Percentiles rank a stretch among this genome's conserved stretches.
These are phyloP conservation scores for Thalia dealbata DNA, from an alignment of 176 grass and related monocot species.

Conservation along the genomic window DNA sequence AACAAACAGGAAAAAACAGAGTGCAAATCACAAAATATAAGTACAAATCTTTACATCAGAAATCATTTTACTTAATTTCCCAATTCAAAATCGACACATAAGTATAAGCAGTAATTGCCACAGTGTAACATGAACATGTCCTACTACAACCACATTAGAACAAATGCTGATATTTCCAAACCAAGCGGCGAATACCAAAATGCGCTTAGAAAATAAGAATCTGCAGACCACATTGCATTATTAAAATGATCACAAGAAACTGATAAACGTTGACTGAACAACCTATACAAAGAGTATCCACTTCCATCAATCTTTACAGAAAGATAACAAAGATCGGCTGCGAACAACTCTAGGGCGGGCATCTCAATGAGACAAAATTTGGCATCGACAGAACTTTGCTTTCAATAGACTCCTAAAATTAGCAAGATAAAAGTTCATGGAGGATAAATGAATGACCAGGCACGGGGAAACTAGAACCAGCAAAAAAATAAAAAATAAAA, in stretches of 20 bases:
- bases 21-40: not conserved
- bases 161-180: not conserved
- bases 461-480: not conserved
- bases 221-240: not conserved
- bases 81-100: not conserved
- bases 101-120: not conserved
- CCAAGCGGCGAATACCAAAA: not conserved
- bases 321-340: not conserved
- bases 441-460: not conserved
- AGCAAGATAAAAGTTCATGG: not conserved
- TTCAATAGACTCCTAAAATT: no score
- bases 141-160: not conserved
- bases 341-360: not conserved
- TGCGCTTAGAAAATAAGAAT: not conserved
- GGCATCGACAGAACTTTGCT: not conserved
- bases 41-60: not conserved
- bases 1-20: not conserved
- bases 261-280: not conserved
- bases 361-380: not conserved
- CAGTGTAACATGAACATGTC: not conserved
- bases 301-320: not conserved
- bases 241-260: not conserved
- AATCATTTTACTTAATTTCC: not conserved
- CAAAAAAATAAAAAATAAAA: no score
- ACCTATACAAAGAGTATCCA: not conserved